Evolutionary conservation across 257 asterid genomes (phyloP), one percentile per base, ranked within the genome.

Genomic region (Solanum clarkiae): DNA sequence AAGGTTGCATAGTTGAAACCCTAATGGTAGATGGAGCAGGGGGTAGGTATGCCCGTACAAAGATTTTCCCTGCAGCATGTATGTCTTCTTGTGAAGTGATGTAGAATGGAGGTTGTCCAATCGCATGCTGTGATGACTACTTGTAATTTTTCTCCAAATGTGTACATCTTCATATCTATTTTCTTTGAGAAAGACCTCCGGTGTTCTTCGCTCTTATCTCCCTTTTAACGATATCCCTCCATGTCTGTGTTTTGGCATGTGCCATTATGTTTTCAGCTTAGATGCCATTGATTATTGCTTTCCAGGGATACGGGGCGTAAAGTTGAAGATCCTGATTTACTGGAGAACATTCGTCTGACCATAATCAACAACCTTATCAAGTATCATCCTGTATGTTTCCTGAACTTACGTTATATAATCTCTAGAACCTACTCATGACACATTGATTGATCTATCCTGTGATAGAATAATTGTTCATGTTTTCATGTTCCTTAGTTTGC

Each of bases 261-360:
- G 65, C 63, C 65, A 53, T 77, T 26, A 26, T 18, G 18, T 16
- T 77, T 74, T 77, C 36, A 26, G 17, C 62, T 70, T 29, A 77
- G 42, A 26, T 26, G 29, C 65, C 82, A 47, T 53, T 49, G 36
- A 32, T 66, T 63, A 80, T 63, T 85, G 40, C 79, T 85, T 57
- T 85, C 90, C 89, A 97, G 99, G 91, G 45, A 90, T 62, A 87
- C 93, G 26, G 99, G 98, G 62, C 97, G 98, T 83, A 97, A 94
- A 91, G 96, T 95, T 84, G 95, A 92, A 86, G 98, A 97, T 71
- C 98, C 99, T 84, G 98, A 94, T 92, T 93, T 97, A 86, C 88
- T 97, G 96, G 99, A 97, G 90, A 91, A 94, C 89, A 93, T 97
- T 90, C 99, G 99, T 81, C 86, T 97, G 89, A 94, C 98, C 90